phyloP scores from a whole-genome alignment of 192 early-diverging fungal genomes.

The Coemansia sp. region DNA sequence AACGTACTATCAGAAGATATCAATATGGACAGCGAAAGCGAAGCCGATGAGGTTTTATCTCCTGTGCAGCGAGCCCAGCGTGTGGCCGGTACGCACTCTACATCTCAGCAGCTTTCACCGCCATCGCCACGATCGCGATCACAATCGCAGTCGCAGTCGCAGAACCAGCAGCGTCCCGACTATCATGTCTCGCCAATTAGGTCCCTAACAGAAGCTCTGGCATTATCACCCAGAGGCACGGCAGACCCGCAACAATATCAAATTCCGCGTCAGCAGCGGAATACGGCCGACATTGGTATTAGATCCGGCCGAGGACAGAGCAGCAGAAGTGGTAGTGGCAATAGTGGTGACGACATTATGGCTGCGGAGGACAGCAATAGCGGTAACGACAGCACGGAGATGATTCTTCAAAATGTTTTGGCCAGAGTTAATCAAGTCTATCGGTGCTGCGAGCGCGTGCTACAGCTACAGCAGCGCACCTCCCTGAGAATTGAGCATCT shows the following conservation, averaged over 20 bases:
- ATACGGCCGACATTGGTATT: no score
- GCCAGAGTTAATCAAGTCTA: slow-evolving; percentile 1
- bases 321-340: no score
- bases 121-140: no score
- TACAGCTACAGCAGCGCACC: background rate
- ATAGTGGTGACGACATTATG: no score
- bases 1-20: background rate
- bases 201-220: slow-evolving; percentile 33
- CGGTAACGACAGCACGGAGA: no score
- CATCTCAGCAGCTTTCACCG: background rate
- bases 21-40: slow-evolving; percentile 5
- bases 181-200: slow-evolving; percentile 31
- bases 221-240: slow-evolving; percentile 18
- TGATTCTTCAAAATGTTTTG: background rate
- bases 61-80: slow-evolving; percentile 5
- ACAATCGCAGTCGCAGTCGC: background rate
- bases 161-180: slow-evolving; percentile 10
- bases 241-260: background rate
- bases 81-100: background rate
- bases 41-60: background rate
- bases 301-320: no score
- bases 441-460: background rate
- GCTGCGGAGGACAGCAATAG: no score
- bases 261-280: background rate
- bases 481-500: background rate